Base-by-base conservation (phyloP, 495 filamentous ascomycete species). In the Penicilliopsis zonata region DNA sequence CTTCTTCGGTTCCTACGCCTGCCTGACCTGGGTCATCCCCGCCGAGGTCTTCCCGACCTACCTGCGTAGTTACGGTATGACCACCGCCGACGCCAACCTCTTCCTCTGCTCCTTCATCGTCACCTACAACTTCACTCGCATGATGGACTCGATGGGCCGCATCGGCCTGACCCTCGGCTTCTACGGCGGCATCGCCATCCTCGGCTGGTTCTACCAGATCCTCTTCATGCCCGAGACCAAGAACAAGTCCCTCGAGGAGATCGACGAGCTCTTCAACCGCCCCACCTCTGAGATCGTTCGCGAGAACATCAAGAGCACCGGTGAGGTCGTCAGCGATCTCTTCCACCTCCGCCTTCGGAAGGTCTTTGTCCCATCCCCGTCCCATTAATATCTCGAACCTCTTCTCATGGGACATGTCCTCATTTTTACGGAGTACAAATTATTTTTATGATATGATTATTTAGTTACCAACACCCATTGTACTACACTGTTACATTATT, bases 171-270 rank as follows among this genome's bases (percentile, higher is more conserved):
- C 67, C 0, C 58, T 75, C 0, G 71, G 72, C 10, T 76, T 75
- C 52, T 76, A 74, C 43, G 70, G 71, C 37, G 72, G 71, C 13
- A 72, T 75, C 40, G 70, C 71, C 3, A 56, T 67, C 1, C 8
- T 76, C 0, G 70, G 68, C 5, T 72, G 67, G 67, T 46, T 70
- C 35, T 74, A 73, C 40, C 69, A 73, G 52, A 55, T 74, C 13
- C 37, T 74, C 15, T 76, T 76, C 48, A 75, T 74, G 70, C 70
- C 70, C 0, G 71, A 76, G 55, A 76, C 72, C 2, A 74, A 74
- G 54, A 71, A 75, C 40, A 69, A 69, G 52, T 65, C 68, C n/a
- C 51, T 75, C 0, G 72, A 76, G 50, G 70, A 75, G 46, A 74
- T 76, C 30, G 69, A 76, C 43, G 56, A 69, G 38, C 46, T 75